Evolutionary conservation across 768 basidiomycete species (phyloP), one percentile per base, ranked within the genome.

Genomic region (Termitomyces sp.): DNA sequence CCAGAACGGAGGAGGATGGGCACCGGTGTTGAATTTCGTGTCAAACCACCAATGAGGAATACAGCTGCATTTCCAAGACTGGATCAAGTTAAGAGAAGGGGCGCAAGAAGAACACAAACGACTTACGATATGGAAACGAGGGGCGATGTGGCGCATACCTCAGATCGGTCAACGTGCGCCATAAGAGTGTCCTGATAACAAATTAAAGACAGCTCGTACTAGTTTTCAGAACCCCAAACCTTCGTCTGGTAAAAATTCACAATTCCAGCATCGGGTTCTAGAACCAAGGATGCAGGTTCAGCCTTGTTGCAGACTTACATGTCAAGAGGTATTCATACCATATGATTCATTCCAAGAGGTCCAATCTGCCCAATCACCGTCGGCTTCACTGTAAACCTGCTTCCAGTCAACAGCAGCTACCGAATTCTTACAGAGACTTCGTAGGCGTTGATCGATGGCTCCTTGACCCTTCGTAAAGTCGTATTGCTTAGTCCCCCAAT

Each of bases 91-190:
- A 21, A 45, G 42, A 46, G 35, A 24, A 35, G 26, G 14, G 35
- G n/a, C 7, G 19, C 4, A 37, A 35, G 35, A 45, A 19, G 26
- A 50, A 34, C 12, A 24, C 30, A 26, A 32, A 3, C n/a, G 34
- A 69, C 88, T 63, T 60, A 95, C 94, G 94, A 97, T 48, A 99
- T 85, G 0, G 93, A 97, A 5, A 98, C 91, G 0, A 99, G 79
- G 0, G 96, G 96, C 0, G 92, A 87, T 5, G 91, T 91, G 2
- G 92, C 85, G 62, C 94, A 96, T 9, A 96, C 79, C 71, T 99
- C 96, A 21, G 95, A 93, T 19, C 91, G 88, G 69, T 99, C 96
- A n/a, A 97, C 92, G 68, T 99, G 96, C 0, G 83, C 96, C 88
- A 98, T 98, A 19, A 99, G 81, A 0, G 93, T 91, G 59, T 98